phyloP scores from a whole-genome alignment of 176 grass and related monocot species.

The Cenchrus purpureus region DNA sequence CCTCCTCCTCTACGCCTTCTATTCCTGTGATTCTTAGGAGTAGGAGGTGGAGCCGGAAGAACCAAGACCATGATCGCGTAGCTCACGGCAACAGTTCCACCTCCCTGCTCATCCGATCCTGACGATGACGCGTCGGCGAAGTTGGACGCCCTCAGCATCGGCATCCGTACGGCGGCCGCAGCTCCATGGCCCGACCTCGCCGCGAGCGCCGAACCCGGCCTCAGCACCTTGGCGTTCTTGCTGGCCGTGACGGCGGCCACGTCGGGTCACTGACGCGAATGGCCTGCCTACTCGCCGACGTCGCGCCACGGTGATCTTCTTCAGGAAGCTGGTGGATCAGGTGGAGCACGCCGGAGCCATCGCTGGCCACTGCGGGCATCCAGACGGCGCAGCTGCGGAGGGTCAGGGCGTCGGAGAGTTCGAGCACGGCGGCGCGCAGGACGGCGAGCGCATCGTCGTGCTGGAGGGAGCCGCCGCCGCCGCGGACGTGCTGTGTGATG shows the following conservation, averaged over 20 bases:
- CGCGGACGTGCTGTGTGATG: too few relatives aligned
- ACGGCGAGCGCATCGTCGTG: constrained; percentile 51
- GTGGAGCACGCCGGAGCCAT: constrained; percentile 21
- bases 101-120: not conserved
- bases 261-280: constrained; percentile 47
- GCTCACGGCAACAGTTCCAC: not conserved
- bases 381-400: constrained; percentile 69
- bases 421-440: constrained; percentile 67
- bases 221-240: constrained; percentile 58
- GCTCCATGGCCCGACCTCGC: not conserved
- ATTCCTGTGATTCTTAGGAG: not conserved
- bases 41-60: not conserved
- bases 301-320: not conserved
- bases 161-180: constrained; percentile 64
- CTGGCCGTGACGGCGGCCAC: constrained; percentile 51
- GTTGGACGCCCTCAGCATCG: constrained; percentile 50
- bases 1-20: not conserved
- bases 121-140: not conserved
- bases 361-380: constrained; percentile 51
- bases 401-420: constrained; percentile 64
- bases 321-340: constrained; percentile 52
- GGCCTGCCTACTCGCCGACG: not conserved
- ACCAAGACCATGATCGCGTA: constrained; percentile 8
- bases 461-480: not conserved
- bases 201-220: constrained; percentile 41